These are phyloP conservation scores for Abrus pulchellus DNA, from an alignment of 306 rosid genomes.

Conservation along the genomic window DNA sequence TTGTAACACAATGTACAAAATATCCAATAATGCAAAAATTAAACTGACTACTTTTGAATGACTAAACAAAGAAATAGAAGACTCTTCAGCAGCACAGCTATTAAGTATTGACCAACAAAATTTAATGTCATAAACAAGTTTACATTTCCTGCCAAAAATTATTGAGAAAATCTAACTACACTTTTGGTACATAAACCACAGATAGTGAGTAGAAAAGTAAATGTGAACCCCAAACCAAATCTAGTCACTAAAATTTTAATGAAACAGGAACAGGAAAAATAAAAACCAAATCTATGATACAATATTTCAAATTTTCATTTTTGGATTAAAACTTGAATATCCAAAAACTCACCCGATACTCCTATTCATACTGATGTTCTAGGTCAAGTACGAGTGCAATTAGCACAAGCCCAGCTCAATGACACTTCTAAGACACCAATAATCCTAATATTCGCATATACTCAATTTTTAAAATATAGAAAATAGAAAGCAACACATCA, in stretches of 20 bases:
- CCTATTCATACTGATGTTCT: slow-evolving; percentile 37
- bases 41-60: slow-evolving; percentile 1
- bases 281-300: neutral
- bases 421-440: slow-evolving; percentile 12
- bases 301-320: neutral
- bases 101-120: slow-evolving; percentile 19
- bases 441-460: neutral
- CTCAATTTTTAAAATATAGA: slow-evolving; percentile 53
- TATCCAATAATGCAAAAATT: slow-evolving; percentile 5
- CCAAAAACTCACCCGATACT: neutral
- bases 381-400: slow-evolving; percentile 53
- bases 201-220: slow-evolving; percentile 26
- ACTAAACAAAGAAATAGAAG: slow-evolving; percentile 26
- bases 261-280: neutral
- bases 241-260: neutral
- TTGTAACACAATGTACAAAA: slow-evolving; percentile 10
- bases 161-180: neutral
- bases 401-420: neutral
- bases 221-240: neutral
- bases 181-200: neutral
- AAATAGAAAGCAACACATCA: neutral
- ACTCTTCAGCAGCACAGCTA: slow-evolving; percentile 25
- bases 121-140: neutral
- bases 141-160: neutral
- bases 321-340: neutral